Evolutionary conservation across 148 eudicot genomes (phyloP).

Genomic region (Rheum nobile): DNA sequence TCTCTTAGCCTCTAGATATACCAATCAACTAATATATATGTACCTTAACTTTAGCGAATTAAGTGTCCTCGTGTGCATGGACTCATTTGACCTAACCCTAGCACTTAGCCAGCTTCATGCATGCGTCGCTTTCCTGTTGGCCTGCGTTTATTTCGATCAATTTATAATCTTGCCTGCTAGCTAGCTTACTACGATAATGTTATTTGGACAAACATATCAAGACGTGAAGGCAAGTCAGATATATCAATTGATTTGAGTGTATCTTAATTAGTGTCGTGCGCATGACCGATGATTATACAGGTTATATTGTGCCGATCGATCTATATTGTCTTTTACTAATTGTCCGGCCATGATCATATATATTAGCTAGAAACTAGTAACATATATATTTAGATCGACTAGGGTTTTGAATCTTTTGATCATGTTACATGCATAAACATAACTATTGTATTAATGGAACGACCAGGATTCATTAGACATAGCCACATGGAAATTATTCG

Average conservation of each 20-base stretch:
- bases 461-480: no score
- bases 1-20: neutral
- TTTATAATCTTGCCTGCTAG: neutral
- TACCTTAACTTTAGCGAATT: neutral
- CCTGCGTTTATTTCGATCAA: neutral
- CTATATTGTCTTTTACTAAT: neutral
- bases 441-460: no score
- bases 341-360: no score
- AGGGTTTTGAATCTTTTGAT: no score
- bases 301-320: neutral
- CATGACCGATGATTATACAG: neutral
- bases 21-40: neutral
- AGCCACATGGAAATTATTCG: no score
- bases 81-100: neutral
- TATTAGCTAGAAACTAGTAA: no score
- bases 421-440: no score
- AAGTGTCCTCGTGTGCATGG: conserved; percentile 9
- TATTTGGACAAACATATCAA: neutral
- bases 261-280: neutral
- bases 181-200: neutral
- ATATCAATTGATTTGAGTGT: neutral
- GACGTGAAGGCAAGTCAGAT: neutral
- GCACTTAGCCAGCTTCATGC: neutral
- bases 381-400: no score
- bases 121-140: neutral